Evolutionary conservation across 345 rosid species (phyloP).

Genomic region (Murraya koenigii): DNA sequence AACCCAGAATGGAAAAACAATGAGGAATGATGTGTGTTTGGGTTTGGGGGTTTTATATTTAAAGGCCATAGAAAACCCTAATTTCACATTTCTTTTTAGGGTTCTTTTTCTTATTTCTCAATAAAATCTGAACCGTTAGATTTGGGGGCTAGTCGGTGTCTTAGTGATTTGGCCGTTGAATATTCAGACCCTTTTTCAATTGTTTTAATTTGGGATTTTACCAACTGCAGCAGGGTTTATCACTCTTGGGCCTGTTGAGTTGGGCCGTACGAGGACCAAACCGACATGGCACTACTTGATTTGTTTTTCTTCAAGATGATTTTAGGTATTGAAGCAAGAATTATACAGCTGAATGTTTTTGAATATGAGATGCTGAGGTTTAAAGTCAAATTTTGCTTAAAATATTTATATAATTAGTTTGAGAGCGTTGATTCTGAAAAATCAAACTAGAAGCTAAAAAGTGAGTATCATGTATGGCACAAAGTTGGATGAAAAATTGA

Average conservation of each 20-base stretch:
- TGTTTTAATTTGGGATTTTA: not conserved
- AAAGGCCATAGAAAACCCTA: slow-evolving; percentile 17
- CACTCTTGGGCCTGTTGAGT: not conserved
- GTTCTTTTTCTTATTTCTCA: not conserved
- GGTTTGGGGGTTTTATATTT: not conserved
- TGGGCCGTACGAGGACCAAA: not conserved
- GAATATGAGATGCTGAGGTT: not conserved
- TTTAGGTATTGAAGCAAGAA: not conserved
- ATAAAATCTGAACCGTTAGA: slow-evolving; percentile 9
- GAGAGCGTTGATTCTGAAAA: not conserved
- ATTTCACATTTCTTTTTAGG: not conserved
- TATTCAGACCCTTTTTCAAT: not conserved
- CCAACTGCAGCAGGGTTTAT: not conserved
- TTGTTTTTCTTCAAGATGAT: too few relatives aligned
- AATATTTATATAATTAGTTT: too few relatives aligned
- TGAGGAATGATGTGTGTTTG: not conserved
- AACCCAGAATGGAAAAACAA: not conserved
- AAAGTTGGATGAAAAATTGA: not conserved
- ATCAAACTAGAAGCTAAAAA: not conserved
- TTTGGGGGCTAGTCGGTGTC: not conserved
- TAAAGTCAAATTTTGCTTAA: not conserved
- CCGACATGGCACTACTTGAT: not conserved
- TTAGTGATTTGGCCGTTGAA: slow-evolving; percentile 3
- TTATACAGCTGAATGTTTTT: not conserved
- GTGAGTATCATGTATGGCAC: not conserved